Evolutionary conservation across 371 early-diverging fungal species (phyloP).

Genomic region (Mucor lusitanicus): DNA sequence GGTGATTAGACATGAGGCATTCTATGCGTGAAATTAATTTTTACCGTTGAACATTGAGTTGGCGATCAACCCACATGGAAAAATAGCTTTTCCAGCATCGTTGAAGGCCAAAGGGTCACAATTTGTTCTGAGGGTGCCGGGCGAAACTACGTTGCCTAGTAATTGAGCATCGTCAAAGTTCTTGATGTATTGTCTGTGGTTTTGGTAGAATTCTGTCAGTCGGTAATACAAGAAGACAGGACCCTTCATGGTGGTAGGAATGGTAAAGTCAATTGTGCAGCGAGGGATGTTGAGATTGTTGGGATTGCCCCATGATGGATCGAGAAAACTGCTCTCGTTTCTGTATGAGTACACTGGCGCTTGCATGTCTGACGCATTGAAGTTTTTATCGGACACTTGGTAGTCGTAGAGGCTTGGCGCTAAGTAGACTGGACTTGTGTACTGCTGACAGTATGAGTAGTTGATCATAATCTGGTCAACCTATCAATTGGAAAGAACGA

Average conservation of each 20-base stretch:
- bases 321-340: slow-evolving; percentile 34
- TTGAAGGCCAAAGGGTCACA: slow-evolving; percentile 57
- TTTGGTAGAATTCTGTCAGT: slow-evolving; percentile 98
- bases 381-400: slow-evolving; percentile 16
- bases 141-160: slow-evolving; percentile 52
- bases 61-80: slow-evolving; percentile 98
- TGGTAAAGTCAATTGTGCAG: slow-evolving; percentile 80
- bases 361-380: slow-evolving; percentile 16
- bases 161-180: slow-evolving; percentile 86
- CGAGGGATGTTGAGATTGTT: slow-evolving; percentile 42
- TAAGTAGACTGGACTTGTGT: slow-evolving; percentile 36
- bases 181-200: slow-evolving; percentile 96
- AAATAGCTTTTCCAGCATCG: slow-evolving; percentile 49
- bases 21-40: background rate
- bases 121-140: slow-evolving; percentile 28
- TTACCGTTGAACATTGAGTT: slow-evolving; percentile 92
- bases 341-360: slow-evolving; percentile 36
- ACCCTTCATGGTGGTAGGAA: slow-evolving; percentile 68
- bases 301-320: slow-evolving; percentile 39
- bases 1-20: background rate
- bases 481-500: slow-evolving; percentile 26
- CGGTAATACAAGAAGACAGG: slow-evolving; percentile 95
- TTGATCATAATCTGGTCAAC: slow-evolving; percentile 85
- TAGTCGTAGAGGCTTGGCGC: slow-evolving; percentile 19
- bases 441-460: slow-evolving; percentile 82